A percentile compares a stretch with the other conserved stretches of the same genome.
Conservation (phyloP, 1,139 yeast species). For the Tardiomyces blankii region DNA sequence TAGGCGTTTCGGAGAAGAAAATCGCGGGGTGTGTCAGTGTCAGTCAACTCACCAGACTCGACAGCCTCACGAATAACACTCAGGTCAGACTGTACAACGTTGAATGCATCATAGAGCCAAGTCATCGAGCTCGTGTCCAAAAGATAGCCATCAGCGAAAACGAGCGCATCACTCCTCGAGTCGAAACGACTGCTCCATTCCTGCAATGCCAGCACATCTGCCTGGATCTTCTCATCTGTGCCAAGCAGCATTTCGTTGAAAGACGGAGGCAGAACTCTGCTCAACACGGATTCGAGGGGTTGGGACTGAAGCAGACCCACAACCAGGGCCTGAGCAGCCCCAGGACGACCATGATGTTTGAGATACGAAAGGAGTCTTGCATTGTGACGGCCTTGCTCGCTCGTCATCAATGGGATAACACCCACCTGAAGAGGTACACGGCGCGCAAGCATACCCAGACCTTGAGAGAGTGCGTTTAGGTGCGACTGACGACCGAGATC, state of each 20-base stretch:
- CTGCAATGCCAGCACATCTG: not conserved
- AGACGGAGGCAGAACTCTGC: not conserved
- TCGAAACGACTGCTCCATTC: not conserved
- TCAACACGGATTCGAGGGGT: not conserved
- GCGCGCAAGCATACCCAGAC: conserved; percentile 35
- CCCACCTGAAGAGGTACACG: conserved; percentile 78
- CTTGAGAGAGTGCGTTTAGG: conserved; percentile 35
- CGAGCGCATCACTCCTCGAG: not conserved
- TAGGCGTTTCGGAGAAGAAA: not conserved
- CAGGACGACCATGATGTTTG: not conserved
- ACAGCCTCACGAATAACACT: not conserved
- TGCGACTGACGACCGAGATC: conserved; percentile 44
- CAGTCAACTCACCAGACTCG: not conserved
- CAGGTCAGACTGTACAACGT: not conserved
- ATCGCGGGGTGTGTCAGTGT: not conserved
- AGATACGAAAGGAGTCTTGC: not conserved
- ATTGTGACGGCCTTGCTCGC: not conserved
- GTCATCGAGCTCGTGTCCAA: not conserved
- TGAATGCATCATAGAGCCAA: not conserved
- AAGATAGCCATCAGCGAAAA: not conserved
- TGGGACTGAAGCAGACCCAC: not conserved
- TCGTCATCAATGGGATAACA: conserved; percentile 40
- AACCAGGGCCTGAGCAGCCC: not conserved
- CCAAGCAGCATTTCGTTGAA: not conserved
- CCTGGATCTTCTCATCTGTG: not conserved